phyloP scores from a whole-genome alignment of 1,284 basidiomycete species.

The Rhodotorula sp. region DNA sequence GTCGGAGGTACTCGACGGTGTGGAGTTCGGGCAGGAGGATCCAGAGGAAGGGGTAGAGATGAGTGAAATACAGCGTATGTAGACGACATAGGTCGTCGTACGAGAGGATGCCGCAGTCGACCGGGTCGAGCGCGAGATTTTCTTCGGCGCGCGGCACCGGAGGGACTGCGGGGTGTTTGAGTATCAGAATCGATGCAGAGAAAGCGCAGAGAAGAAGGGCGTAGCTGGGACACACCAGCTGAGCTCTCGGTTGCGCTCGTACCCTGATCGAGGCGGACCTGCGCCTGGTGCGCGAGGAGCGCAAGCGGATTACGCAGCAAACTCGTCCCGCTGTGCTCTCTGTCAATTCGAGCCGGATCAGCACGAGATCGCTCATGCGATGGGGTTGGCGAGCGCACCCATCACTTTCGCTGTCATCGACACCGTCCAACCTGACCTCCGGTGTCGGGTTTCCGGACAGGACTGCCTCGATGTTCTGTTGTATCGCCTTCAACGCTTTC shows the following conservation, averaged over 20 bases:
- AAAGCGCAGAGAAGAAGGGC: too few species aligned
- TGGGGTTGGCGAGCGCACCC: not conserved
- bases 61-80: conserved; percentile 23
- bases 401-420: not conserved
- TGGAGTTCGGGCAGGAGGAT: conserved; percentile 26
- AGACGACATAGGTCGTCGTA: conserved; percentile 19
- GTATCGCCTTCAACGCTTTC: conserved; percentile 5
- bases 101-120: conserved; percentile 15
- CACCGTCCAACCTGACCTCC: not conserved
- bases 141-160: conserved; percentile 3
- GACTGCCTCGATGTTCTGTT: conserved; percentile 19
- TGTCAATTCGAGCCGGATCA: too few species aligned
- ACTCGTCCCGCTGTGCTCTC: not conserved
- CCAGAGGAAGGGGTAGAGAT: conserved; percentile 18
- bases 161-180: conserved; percentile 9
- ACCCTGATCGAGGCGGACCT: too few species aligned
- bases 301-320: not conserved
- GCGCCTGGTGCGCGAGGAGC: not conserved
- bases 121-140: conserved; percentile 21
- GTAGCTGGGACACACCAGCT: conserved; percentile 5
- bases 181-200: not conserved
- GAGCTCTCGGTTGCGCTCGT: too few species aligned
- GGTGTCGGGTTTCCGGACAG: not conserved
- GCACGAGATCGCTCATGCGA: too few species aligned
- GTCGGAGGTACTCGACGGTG: conserved; percentile 25